Evolutionary conservation across 805 yeast genomes (phyloP).

Genomic region (Cyberlindnera euphorbiiphila): DNA sequence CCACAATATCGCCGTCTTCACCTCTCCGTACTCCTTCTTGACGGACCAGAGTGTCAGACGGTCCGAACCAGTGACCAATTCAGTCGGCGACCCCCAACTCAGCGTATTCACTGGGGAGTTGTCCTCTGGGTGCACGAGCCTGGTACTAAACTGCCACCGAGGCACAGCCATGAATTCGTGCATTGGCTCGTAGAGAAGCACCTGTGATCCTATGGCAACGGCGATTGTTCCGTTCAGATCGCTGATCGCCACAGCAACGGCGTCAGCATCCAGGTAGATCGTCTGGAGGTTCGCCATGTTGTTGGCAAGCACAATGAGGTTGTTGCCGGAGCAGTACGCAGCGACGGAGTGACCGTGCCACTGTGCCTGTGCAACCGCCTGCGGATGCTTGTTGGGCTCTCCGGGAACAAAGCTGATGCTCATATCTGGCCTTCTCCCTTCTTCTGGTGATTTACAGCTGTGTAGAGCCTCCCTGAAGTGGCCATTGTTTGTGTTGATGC

Average conservation of each 20-base stretch:
- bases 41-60: conserved; percentile 52
- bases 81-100: conserved; percentile 54
- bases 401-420: conserved; percentile 78
- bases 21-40: conserved; percentile 41
- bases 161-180: conserved; percentile 41
- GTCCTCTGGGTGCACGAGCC: conserved; percentile 28
- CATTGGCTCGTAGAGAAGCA: conserved; percentile 53
- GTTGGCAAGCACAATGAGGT: conserved; percentile 62
- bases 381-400: conserved; percentile 59
- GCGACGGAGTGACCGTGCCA: conserved; percentile 68
- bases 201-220: conserved; percentile 41
- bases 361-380: conserved; percentile 51
- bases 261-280: conserved; percentile 63
- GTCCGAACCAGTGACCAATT: conserved; percentile 58
- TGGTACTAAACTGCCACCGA: conserved; percentile 40
- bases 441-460: too few relatives aligned
- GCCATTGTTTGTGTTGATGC: too few relatives aligned
- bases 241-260: conserved; percentile 63
- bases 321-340: conserved; percentile 82
- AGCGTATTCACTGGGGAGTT: conserved; percentile 38
- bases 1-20: conserved; percentile 33
- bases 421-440: too few relatives aligned
- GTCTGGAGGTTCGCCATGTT: conserved; percentile 65
- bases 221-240: conserved; percentile 57
- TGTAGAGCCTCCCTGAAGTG: too few relatives aligned